phyloP scores from a whole-genome alignment of 208 protist species.

The Wallacemonas sp. region DNA sequence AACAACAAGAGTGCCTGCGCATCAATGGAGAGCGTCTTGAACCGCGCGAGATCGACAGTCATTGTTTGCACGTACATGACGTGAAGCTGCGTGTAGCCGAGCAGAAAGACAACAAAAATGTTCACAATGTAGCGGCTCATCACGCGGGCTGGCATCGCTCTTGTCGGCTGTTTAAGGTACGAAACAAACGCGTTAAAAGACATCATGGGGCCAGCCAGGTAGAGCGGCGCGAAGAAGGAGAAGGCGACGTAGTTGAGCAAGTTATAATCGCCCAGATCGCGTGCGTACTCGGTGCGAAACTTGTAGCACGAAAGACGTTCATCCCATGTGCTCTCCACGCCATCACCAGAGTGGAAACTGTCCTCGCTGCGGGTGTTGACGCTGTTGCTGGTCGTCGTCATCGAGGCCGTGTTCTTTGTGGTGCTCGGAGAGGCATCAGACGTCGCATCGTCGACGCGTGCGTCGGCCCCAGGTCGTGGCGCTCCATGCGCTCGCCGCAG shows the following conservation, averaged over 20 bases:
- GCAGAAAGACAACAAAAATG: conserved; percentile 14
- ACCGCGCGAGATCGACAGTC: conserved; percentile 6
- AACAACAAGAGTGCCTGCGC: neutral
- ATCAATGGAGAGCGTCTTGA: conserved; percentile 7
- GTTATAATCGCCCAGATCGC: conserved; percentile 58
- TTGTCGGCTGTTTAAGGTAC: conserved; percentile 48
- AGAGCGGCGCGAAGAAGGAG: conserved; percentile 88
- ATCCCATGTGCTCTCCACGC: neutral
- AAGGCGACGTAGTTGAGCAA: conserved; percentile 84
- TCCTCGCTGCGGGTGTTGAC: neutral
- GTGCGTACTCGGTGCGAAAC: conserved; percentile 56
- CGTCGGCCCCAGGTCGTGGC: neutral
- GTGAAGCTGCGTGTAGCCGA: conserved; percentile 27
- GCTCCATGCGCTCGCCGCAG: conserved; percentile 12
- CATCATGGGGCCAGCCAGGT: conserved; percentile 88
- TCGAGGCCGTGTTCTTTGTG: no score
- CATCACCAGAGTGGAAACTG: neutral
- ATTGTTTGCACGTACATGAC: conserved; percentile 5
- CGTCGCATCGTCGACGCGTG: no score
- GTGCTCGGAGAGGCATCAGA: no score
- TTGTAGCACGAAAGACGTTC: conserved; percentile 47
- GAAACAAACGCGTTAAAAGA: conserved; percentile 90
- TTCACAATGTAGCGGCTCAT: conserved; percentile 32
- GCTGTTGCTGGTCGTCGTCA: neutral
- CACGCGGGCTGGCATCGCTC: conserved; percentile 18